Evolutionary conservation across 805 yeast species (phyloP).

Genomic region (Maudiozyma bulderi): DNA sequence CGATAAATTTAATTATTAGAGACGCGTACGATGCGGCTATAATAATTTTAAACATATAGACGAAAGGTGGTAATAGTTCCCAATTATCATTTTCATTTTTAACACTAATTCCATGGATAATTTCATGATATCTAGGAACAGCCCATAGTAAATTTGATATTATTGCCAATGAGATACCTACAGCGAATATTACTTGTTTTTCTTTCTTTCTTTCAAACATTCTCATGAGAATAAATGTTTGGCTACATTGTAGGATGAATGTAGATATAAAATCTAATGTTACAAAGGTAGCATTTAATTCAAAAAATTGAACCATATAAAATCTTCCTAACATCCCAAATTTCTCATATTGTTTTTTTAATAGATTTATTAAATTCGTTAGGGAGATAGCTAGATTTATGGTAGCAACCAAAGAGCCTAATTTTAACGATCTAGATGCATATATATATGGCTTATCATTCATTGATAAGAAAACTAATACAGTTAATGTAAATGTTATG

Average conservation of each 20-base stretch:
- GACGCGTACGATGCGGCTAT: constrained; percentile 60
- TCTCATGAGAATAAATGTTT: constrained; percentile 62
- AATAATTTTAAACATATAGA: constrained; percentile 63
- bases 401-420: constrained; percentile 44
- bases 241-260: constrained; percentile 51
- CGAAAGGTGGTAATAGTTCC: constrained; percentile 62
- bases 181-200: constrained; percentile 48
- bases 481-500: constrained; percentile 50
- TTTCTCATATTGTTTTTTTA: constrained; percentile 38
- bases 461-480: constrained; percentile 55
- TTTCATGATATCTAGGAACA: constrained; percentile 32
- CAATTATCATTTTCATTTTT: constrained; percentile 27
- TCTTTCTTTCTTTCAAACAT: constrained; percentile 60
- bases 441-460: constrained; percentile 49
- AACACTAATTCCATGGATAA: background rate
- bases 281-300: constrained; percentile 37
- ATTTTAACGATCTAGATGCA: constrained; percentile 18
- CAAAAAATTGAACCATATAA: constrained; percentile 29
- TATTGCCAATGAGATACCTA: constrained; percentile 46
- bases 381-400: constrained; percentile 45
- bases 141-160: constrained; percentile 64
- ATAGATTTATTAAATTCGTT: constrained; percentile 36
- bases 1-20: constrained; percentile 45
- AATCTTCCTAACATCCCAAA: constrained; percentile 27
- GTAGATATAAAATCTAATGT: constrained; percentile 51